Percentiles rank a stretch among this genome's conserved stretches.
These are phyloP conservation scores for Candida rishiriensis DNA, from an alignment of 805 yeast species.

Conservation along the genomic window DNA sequence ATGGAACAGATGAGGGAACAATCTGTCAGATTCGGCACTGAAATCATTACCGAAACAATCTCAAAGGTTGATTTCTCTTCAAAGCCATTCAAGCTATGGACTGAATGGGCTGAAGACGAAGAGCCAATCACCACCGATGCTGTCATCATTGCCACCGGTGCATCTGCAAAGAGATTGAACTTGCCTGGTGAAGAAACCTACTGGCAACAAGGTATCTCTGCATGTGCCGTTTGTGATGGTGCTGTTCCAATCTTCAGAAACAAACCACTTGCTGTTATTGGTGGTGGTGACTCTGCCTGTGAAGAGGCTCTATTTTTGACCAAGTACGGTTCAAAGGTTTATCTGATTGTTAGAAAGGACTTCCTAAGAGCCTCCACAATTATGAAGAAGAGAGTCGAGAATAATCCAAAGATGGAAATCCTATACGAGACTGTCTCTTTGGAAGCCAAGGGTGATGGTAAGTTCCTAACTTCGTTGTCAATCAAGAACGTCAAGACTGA, in stretches of 20 bases:
- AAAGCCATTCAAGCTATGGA: slow-evolving; percentile 95
- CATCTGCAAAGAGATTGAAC: slow-evolving; percentile 90
- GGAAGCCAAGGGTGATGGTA: slow-evolving; percentile 94
- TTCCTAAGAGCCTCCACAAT: slow-evolving; percentile 90
- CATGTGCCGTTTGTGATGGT: slow-evolving; percentile 99
- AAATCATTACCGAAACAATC: slow-evolving; percentile 91
- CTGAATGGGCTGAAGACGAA: slow-evolving; percentile 89
- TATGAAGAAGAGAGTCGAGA: slow-evolving; percentile 89
- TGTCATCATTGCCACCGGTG: slow-evolving; percentile 93
- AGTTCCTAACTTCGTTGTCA: slow-evolving; percentile 59
- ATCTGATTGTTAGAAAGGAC: slow-evolving; percentile 89
- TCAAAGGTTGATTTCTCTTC: slow-evolving; percentile 84
- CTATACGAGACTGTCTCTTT: slow-evolving; percentile 78
- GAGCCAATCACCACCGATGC: slow-evolving; percentile 93
- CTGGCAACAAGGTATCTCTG: slow-evolving; percentile 99
- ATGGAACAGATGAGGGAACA: slow-evolving; percentile 95
- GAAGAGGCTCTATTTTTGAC: slow-evolving; percentile 97
- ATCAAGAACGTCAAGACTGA: slow-evolving; percentile 71
- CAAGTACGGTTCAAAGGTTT: slow-evolving; percentile 96
- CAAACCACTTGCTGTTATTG: slow-evolving; percentile 95
- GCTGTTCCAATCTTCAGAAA: slow-evolving; percentile 98
- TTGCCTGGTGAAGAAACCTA: slow-evolving; percentile 95
- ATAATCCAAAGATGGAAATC: slow-evolving; percentile 86
- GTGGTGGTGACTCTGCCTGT: slow-evolving; percentile 99
- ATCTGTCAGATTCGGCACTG: slow-evolving; percentile 84